These are phyloP conservation scores for Paraphaeosphaeria minitans DNA, from an alignment of 2,329 filamentous ascomycete species.

Conservation along the genomic window DNA sequence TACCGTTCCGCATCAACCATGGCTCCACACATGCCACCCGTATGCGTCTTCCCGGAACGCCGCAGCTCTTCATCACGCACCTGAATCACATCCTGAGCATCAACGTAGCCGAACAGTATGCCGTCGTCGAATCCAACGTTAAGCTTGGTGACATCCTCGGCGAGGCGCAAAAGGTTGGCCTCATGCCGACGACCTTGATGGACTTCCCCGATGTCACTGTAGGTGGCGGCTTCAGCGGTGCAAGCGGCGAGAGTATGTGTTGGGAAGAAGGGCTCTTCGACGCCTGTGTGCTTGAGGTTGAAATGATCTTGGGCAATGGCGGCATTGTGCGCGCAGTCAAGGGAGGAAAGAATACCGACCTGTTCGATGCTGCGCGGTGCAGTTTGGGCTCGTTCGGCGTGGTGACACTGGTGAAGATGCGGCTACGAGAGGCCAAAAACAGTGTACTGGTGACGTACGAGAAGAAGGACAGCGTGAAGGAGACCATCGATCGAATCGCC, in stretches of 20 bases:
- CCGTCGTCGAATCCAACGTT: constrained; percentile 68
- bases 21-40: constrained; percentile 60
- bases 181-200: constrained; percentile 68
- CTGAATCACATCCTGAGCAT: constrained; percentile 66
- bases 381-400: constrained; percentile 68
- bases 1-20: constrained; percentile 57
- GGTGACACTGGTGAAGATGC: constrained; percentile 58
- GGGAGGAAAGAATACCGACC: constrained; percentile 54
- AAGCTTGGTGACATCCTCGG: constrained; percentile 65
- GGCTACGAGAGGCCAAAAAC: constrained; percentile 47
- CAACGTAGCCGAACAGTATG: constrained; percentile 57
- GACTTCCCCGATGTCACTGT: constrained; percentile 71
- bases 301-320: constrained; percentile 67
- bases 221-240: constrained; percentile 68
- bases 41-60: constrained; percentile 30
- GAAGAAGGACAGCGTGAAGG: constrained; percentile 48
- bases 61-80: constrained; percentile 63
- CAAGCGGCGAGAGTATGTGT: constrained; percentile 67
- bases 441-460: constrained; percentile 53
- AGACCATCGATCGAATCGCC: constrained; percentile 44
- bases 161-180: constrained; percentile 55
- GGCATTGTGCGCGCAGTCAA: constrained; percentile 55
- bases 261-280: constrained; percentile 70
- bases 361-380: constrained; percentile 67
- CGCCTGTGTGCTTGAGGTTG: constrained; percentile 60